A percentile compares a stretch with the other conserved stretches of the same genome.
phyloP scores from a whole-genome alignment of 768 basidiomycete genomes.

The Mycena amicta region DNA sequence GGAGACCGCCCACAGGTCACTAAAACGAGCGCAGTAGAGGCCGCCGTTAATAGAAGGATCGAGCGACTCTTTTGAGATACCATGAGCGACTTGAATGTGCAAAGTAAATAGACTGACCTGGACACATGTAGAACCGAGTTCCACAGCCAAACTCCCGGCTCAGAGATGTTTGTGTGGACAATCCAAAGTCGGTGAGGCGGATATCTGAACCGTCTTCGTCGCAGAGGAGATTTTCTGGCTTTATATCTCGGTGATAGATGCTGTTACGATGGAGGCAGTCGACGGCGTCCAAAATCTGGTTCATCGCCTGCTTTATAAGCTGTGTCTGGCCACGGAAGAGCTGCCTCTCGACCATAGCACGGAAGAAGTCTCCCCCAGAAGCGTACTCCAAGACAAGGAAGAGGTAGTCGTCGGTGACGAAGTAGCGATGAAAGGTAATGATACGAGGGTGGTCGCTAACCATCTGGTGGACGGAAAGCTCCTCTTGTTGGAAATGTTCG shows the following conservation, averaged over 20 bases:
- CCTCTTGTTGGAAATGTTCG: slow-evolving; percentile 47
- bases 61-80: no score
- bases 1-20: slow-evolving; percentile 34
- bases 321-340: slow-evolving; percentile 45
- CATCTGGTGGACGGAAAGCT: slow-evolving; percentile 43
- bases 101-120: no score
- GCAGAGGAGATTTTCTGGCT: slow-evolving; percentile 60
- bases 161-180: slow-evolving; percentile 33
- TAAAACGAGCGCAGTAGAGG: no score
- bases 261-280: slow-evolving; percentile 54
- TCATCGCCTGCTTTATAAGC: slow-evolving; percentile 51
- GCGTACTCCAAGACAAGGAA: slow-evolving; percentile 47
- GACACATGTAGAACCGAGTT: slow-evolving; percentile 36
- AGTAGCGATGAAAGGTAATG: slow-evolving; percentile 44
- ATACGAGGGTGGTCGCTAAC: no score
- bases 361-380: slow-evolving; percentile 49
- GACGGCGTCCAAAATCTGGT: slow-evolving; percentile 59
- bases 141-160: slow-evolving; percentile 36
- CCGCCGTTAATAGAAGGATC: no score
- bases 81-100: no score
- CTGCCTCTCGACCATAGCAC: slow-evolving; percentile 42
- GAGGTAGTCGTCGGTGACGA: slow-evolving; percentile 50
- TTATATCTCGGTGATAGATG: slow-evolving; percentile 59
- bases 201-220: slow-evolving; percentile 37
- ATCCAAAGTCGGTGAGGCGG: slow-evolving; percentile 57